Evolutionary conservation across 75 land plant genomes (phyloP), one percentile per base, ranked within the genome.

Genomic region (Pinus tabuliformis): DNA sequence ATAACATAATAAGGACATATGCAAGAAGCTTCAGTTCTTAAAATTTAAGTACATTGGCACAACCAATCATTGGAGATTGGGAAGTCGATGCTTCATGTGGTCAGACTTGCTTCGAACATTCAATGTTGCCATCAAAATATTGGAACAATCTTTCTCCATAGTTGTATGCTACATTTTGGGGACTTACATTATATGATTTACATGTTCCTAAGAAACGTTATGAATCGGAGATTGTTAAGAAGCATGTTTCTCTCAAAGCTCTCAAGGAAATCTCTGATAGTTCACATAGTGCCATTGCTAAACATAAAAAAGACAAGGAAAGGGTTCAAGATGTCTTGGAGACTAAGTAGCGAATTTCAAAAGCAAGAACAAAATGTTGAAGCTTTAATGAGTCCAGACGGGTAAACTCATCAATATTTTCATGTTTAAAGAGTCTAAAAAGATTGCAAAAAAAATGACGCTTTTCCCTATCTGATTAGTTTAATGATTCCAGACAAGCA

Each of bases 141-240:
- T 94, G 99, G 98, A 91, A 87, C 71, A 95, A 93, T 81, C 89
- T 97, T 20, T 97, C 99, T 28, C 98, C 99, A 75, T 95, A 92
- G 84, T 82, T 97, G 12, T 97, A 97, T 84, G 83, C 89, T 17
- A 91, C 99, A 5, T 97, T 97, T 75, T 97, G 99, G 99, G 99
- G 99, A 6, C 88, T 97, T 56, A 86, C 99, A 17, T 90, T 95
- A 8, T 90, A 95, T 78, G 99, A 97, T 88, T 82, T 97, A 18
- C 87, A 92, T 88, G 98, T 97, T 70, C 99, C 99, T 28, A 87
- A 85, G 77, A 85, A 78, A 73, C 87, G 99, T 30, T 97, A 97
- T 81, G 98, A 95, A 56, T 75, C 91, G 42, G 99, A 97, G 78
- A 88, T 97, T 72, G 83, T 89, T 64, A 97, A 95, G 85, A 94